phyloP scores from a whole-genome alignment of 2,329 filamentous ascomycete genomes.

The Dendryphion nanum region DNA sequence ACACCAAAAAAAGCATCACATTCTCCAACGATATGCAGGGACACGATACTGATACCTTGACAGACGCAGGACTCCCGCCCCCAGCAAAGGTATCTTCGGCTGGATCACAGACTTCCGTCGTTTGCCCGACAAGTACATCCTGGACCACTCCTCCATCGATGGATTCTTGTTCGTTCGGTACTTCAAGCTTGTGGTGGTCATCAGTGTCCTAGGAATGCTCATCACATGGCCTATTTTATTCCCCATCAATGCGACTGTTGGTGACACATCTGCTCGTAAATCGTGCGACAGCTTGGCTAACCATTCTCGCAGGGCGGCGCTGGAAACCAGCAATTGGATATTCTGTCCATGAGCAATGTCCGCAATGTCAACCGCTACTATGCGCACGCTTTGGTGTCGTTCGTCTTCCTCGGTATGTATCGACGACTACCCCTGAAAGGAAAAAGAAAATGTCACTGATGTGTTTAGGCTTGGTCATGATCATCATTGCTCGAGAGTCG shows the following conservation, averaged over 20 bases:
- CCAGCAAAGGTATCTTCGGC: conserved; percentile 47
- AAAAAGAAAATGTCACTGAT: too few relatives aligned
- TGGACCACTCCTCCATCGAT: conserved; percentile 50
- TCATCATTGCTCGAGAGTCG: conserved; percentile 46
- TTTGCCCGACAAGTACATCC: conserved; percentile 46
- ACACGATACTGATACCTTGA: conserved; percentile 4
- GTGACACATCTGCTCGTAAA: too few relatives aligned
- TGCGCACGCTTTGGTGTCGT: conserved; percentile 44
- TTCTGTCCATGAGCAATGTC: conserved; percentile 41
- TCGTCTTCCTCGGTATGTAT: conserved; percentile 41
- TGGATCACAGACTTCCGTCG: conserved; percentile 52
- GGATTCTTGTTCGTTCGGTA: conserved; percentile 50
- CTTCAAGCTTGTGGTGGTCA: conserved; percentile 44
- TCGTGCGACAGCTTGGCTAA: neutral
- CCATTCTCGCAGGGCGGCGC: conserved; percentile 32
- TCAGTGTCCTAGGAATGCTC: conserved; percentile 43
- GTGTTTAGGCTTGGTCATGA: conserved; percentile 37
- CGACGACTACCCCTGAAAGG: too few relatives aligned
- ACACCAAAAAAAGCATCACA: neutral
- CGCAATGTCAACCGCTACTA: conserved; percentile 40
- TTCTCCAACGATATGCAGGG: neutral
- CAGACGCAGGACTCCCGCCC: conserved; percentile 49
- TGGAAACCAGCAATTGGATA: conserved; percentile 37
- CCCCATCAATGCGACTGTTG: conserved; percentile 45
- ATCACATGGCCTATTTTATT: conserved; percentile 50